Evolutionary conservation across 1,139 yeast species (phyloP), one percentile per base, ranked within the genome.

Genomic region (Zygotorulaspora mrakii): DNA sequence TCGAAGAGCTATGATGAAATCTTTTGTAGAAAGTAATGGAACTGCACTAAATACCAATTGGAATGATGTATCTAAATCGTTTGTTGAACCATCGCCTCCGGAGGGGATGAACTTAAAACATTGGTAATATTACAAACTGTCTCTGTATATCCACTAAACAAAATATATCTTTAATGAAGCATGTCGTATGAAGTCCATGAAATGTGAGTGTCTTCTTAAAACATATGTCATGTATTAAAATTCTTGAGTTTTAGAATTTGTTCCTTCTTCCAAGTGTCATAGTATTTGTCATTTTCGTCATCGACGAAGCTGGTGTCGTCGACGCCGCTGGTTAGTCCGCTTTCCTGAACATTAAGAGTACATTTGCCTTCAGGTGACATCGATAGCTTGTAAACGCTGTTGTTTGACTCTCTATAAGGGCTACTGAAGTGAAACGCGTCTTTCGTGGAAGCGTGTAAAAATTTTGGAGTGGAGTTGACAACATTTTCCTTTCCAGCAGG

Each of bases 1-100:
- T 1, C 72, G 71, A 52, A 73, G 94, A 43, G 99, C 99, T 1
- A 94, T 94, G 97, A 84, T 87, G 94, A 94, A 94, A 66, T 86
- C 96, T 39, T 91, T 77, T 56, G 71, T 78, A n/a, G 96, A 94
- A 64, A 85, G 95, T 52, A 84, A 85, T 50, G 99, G 99, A 13
- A 94, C 98, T 0, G 79, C 94, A 1, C 69, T 94, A 47, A 86
- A 95, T 36, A 94, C 98, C 5, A 84, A 86, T 59, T 94, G 99
- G 99, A 75, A 68, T n/a, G 95, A 87, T 46, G 97, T 95, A 2
- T 71, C 76, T 35, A 69, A 72, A 37, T 79, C 77, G 49, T 71
- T 65, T 24, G 85, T 82, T 40, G 87, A 83, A 51, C 75, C 84
- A 2, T 65, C 74, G 27, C 91, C 96, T 2, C 96, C 96, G 0